These are phyloP conservation scores for Arachis monticola DNA, from an alignment of 331 rosid genomes.

Conservation along the genomic window DNA sequence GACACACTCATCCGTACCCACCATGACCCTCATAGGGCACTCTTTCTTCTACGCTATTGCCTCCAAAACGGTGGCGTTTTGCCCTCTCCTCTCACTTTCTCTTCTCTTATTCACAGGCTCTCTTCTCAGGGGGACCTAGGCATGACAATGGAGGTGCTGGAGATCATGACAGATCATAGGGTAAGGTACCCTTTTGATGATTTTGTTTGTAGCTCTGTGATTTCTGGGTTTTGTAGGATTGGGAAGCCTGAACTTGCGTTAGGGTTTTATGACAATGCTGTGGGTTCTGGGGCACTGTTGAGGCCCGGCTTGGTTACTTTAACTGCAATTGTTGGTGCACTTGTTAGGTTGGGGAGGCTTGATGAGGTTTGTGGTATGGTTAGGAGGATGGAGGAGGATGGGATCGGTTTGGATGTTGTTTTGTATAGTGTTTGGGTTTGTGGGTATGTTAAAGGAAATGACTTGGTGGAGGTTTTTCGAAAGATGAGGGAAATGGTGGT, in stretches of 20 bases:
- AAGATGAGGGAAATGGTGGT: constrained; percentile 69
- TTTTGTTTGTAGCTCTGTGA: constrained; percentile 77
- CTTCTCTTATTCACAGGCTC: constrained; percentile 53
- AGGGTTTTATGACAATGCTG: constrained; percentile 60
- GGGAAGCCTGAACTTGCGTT: constrained; percentile 75
- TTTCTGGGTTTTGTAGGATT: constrained; percentile 73
- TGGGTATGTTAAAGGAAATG: constrained; percentile 65
- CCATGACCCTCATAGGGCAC: constrained; percentile 60
- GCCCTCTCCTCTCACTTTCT: constrained; percentile 73
- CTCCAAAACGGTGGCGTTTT: constrained; percentile 45
- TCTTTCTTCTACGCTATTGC: constrained; percentile 54
- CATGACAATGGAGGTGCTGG: constrained; percentile 71
- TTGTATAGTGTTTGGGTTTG: constrained; percentile 81
- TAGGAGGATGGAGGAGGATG: constrained; percentile 60
- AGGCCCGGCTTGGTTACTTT: constrained; percentile 65
- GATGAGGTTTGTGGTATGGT: constrained; percentile 65
- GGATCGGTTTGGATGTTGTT: constrained; percentile 73
- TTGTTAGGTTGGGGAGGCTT: constrained; percentile 73
- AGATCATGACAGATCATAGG: constrained; percentile 60
- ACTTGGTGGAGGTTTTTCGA: constrained; percentile 60
- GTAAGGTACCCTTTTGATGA: constrained; percentile 72
- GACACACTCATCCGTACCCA: constrained; percentile 63
- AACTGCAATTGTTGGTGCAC: constrained; percentile 72
- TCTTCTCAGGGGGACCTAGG: constrained; percentile 65
- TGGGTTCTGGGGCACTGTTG: constrained; percentile 48